Evolutionary conservation across 2,329 filamentous ascomycete genomes (phyloP), one percentile per base, ranked within the genome.

Genomic region (Leptographium flavum): DNA sequence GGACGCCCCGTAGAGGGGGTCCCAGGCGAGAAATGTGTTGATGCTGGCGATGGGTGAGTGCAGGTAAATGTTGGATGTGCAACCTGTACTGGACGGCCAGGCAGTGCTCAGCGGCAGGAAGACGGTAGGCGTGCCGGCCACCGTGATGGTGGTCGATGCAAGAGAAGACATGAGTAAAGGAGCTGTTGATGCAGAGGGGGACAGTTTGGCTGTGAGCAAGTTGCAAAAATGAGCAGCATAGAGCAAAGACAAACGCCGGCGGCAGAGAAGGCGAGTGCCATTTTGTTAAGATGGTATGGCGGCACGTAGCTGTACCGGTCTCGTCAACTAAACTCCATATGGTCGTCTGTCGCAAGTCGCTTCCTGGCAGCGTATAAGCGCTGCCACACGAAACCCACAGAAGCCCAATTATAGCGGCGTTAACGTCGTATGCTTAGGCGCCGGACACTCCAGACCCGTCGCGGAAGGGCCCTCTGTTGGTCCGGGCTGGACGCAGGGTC

Each of bases 11-110:
- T 47, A 47, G 36, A 43, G 30, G 9, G 47, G 47, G 28, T 48
- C 47, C 47, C 47, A 48, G 1, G 47, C 47, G 9, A 48, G 30
- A n/a, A 37, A 48, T 3, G 47, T 48, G 36, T 37, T 43, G 43
- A 39, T 39, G 13, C 7, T 41, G 28, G 7, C 28, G 27, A 44
- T 21, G 23, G 46, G 46, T 27, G 42, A 45, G 36, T 23, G 40
- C 17, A 48, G 39, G 17, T 48, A 48, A 23, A 45, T 40, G 35
- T 48, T 48, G 30, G 47, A 45, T 3, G 35, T 31, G 43, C 47
- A 48, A 21, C 35, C 43, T 14, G 39, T 15, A 2, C 39, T 30
- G 14, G 43, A 30, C 22, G 46, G 43, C 46, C 46, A 48, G 8
- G 43, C 15, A 5, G 43, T 40, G 30, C 39, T 3, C 22, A 48